Evolutionary conservation across 2,329 filamentous ascomycete species (phyloP).

Genomic region (Juglanconis oblonga): DNA sequence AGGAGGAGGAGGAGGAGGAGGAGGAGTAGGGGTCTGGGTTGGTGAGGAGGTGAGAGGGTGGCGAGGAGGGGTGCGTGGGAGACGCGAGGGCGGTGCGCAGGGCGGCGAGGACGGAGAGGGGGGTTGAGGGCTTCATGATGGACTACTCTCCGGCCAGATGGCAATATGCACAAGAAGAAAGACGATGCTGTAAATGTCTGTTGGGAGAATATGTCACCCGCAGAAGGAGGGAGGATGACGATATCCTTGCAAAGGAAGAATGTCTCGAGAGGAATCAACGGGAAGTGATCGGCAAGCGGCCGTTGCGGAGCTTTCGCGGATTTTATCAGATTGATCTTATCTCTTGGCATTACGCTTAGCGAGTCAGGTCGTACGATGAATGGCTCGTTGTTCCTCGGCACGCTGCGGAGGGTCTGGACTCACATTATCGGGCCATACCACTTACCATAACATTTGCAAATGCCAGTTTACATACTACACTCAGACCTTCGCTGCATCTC

Average conservation of each 20-base stretch:
- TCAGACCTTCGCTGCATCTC: too few species aligned
- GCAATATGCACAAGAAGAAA: background rate
- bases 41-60: constrained; percentile 32
- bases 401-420: too few species aligned
- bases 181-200: background rate
- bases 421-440: too few species aligned
- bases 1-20: background rate
- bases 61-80: background rate
- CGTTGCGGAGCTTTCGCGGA: background rate
- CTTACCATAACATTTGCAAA: too few species aligned
- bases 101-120: constrained; percentile 16
- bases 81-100: background rate
- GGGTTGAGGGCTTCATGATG: constrained; percentile 22
- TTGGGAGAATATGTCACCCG: background rate
- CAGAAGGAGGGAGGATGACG: background rate
- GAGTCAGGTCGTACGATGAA: background rate
- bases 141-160: background rate
- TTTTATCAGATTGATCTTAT: constrained; percentile 19
- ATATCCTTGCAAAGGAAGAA: background rate
- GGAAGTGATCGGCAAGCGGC: constrained; percentile 4
- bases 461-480: too few species aligned
- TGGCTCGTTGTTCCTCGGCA: too few species aligned
- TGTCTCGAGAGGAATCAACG: background rate
- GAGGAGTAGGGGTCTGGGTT: constrained; percentile 30
- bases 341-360: constrained; percentile 1